Conservation (phyloP, 371 early-diverging fungal genomes). For the Mucor racemosus region DNA sequence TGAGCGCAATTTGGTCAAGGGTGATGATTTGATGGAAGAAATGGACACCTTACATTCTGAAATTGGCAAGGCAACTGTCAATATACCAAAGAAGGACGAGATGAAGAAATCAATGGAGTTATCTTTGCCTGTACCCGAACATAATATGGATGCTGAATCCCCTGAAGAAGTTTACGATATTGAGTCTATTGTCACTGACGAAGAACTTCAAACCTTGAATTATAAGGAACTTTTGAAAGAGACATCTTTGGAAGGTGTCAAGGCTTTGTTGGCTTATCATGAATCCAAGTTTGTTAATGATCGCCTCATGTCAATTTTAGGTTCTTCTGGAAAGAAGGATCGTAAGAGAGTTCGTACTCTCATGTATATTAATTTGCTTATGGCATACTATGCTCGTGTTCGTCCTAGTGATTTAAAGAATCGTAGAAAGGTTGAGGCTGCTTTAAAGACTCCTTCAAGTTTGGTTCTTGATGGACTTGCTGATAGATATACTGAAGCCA, state of each 20-base stretch:
- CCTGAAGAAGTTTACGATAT: conserved; percentile 79
- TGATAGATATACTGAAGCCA: conserved; percentile 70
- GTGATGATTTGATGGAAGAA: conserved; percentile 58
- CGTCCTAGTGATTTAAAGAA: conserved; percentile 55
- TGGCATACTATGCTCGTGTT: conserved; percentile 65
- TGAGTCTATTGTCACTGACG: conserved; percentile 66
- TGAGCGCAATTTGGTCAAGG: conserved; percentile 81
- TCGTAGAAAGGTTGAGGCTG: conserved; percentile 50
- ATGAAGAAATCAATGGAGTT: conserved; percentile 55
- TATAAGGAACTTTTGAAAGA: conserved; percentile 60
- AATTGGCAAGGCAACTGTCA: conserved; percentile 61
- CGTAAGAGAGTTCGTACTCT: conserved; percentile 60
- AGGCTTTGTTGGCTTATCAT: conserved; percentile 48
- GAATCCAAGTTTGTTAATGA: conserved; percentile 57
- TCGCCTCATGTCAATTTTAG: conserved; percentile 47
- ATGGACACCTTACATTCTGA: conserved; percentile 61
- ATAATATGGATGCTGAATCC: conserved; percentile 65
- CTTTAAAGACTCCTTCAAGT: conserved; percentile 63
- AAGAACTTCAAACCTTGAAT: conserved; percentile 63
- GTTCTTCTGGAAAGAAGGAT: conserved; percentile 66
- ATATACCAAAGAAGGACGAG: conserved; percentile 55
- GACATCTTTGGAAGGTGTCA: conserved; percentile 41
- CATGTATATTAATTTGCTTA: conserved; percentile 76
- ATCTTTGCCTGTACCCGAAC: conserved; percentile 76
- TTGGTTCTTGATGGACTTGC: conserved; percentile 66